Base-by-base conservation (phyloP, 148 eudicot genomes). In the Talinum fruticosum region DNA sequence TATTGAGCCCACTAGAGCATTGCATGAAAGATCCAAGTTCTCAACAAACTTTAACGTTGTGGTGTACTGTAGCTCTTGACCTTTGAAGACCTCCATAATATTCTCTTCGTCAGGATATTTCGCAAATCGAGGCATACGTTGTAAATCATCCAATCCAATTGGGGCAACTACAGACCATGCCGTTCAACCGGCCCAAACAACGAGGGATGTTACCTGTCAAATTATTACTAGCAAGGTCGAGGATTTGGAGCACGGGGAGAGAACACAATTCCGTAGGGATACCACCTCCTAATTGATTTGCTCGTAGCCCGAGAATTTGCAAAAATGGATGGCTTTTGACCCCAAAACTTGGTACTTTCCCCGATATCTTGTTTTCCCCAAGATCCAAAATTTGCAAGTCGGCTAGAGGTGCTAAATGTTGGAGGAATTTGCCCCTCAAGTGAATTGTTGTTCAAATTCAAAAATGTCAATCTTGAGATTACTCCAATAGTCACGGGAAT, bases 11-110 rank as follows among this genome's bases (percentile, higher is more conserved):
- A 21, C 32, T 10, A 88, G 78, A 51, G 75, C 70, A 35, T 88
- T 90, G 68, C 82, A 51, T 0, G 90, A 90, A 51, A 90, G 87
- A 62, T 87, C 91, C 14, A 84, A 75, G 76, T 80, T 75, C 5
- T 65, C 59, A 2, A 82, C 61, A 3, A 38, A 19, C 67, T 23
- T 65, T 13, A 80, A 67, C 0, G 37, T 77, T 3, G 34, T 49
- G 21, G 85, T 80, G 76, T 62, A 85, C 16, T 36, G 24, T 12
- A 47, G 72, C n/a, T 38, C 71, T 6, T 23, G 44, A 35, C 87
- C 83, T 79, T 80, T 82, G 19, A 79, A 32, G 34, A 74, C 71
- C 47, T 75, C 71, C 24, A 6, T 61, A 87, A 62, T 45, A 85
- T 81, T 15, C 7, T 70, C n/a, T n/a, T n/a, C n/a, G n/a, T n/a